phyloP scores from a whole-genome alignment of 768 basidiomycete genomes.

The Omphalotus guepiniiformis region DNA sequence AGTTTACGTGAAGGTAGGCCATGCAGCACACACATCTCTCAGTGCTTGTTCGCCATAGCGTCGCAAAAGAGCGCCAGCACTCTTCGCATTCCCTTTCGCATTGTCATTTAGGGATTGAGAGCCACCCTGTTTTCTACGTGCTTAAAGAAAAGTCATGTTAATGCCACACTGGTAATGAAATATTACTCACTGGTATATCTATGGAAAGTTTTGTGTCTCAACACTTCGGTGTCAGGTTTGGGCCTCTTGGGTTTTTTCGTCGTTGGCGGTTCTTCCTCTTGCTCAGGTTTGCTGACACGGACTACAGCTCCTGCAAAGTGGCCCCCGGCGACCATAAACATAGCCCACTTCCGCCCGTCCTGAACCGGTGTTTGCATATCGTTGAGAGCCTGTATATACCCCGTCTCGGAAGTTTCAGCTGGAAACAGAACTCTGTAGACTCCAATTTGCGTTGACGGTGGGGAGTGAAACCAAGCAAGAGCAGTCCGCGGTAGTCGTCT shows the following conservation, averaged over 20 bases:
- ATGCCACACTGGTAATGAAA: neutral
- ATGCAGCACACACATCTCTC: constrained; percentile 54
- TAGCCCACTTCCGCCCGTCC: constrained; percentile 76
- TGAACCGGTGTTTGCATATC: constrained; percentile 54
- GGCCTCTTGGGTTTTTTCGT: constrained; percentile 56
- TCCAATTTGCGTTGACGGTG: constrained; percentile 85
- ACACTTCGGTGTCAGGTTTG: constrained; percentile 74
- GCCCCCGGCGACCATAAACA: constrained; percentile 97
- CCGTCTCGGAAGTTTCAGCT: constrained; percentile 33
- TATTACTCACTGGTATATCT: constrained; percentile 89
- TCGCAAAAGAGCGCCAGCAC: constrained; percentile 89
- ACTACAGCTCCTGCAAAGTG: constrained; percentile 95
- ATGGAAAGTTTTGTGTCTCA: constrained; percentile 95
- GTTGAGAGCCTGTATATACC: constrained; percentile 58
- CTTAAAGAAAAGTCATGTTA: constrained; percentile 36
- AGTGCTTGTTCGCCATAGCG: constrained; percentile 94
- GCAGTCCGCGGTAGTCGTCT: constrained; percentile 50
- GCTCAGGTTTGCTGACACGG: constrained; percentile 54
- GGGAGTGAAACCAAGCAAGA: constrained; percentile 87
- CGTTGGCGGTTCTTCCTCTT: constrained; percentile 37
- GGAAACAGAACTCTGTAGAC: constrained; percentile 79
- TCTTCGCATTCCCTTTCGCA: constrained; percentile 87
- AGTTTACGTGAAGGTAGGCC: neutral
- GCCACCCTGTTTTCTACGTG: constrained; percentile 96
- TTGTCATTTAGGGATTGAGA: constrained; percentile 91